Conservation (phyloP, 2,329 filamentous ascomycete species). For the Penicillium nordicum region DNA sequence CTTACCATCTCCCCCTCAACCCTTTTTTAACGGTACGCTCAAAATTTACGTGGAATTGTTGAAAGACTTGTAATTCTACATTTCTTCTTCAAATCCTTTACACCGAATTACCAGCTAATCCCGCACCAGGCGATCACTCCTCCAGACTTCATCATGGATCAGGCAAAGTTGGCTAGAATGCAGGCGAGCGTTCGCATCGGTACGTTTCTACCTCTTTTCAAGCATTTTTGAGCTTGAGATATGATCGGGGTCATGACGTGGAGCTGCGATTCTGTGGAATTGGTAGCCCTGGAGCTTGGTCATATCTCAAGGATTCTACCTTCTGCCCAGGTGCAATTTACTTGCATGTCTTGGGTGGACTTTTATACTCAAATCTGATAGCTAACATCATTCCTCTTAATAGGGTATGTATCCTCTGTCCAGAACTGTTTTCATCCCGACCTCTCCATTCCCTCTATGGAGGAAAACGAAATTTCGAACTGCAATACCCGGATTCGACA, state of each 20-base stretch:
- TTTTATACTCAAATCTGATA: not conserved
- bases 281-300: conserved; percentile 5
- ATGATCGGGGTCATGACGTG: conserved; percentile 1
- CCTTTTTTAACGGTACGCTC: conserved; percentile 12
- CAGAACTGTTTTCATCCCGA: not conserved
- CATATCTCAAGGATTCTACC: not conserved
- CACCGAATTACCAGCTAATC: conserved; percentile 17
- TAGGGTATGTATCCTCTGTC: conserved; percentile 27
- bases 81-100: not conserved
- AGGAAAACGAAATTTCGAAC: conserved; percentile 1
- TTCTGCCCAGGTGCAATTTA: not conserved
- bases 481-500: not conserved
- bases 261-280: conserved; percentile 11
- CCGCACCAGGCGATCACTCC: conserved; percentile 16
- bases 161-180: conserved; percentile 64
- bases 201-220: conserved; percentile 47
- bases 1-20: conserved; percentile 10
- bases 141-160: conserved; percentile 55
- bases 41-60: not conserved
- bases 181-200: conserved; percentile 67
- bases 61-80: not conserved
- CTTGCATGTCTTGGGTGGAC: not conserved
- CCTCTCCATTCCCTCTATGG: not conserved
- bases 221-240: not conserved
- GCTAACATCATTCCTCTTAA: conserved; percentile 16